Percentiles rank a stretch among this genome's conserved stretches.
phyloP scores from a whole-genome alignment of 306 rosid genomes.

The Psophocarpus tetragonolobus region DNA sequence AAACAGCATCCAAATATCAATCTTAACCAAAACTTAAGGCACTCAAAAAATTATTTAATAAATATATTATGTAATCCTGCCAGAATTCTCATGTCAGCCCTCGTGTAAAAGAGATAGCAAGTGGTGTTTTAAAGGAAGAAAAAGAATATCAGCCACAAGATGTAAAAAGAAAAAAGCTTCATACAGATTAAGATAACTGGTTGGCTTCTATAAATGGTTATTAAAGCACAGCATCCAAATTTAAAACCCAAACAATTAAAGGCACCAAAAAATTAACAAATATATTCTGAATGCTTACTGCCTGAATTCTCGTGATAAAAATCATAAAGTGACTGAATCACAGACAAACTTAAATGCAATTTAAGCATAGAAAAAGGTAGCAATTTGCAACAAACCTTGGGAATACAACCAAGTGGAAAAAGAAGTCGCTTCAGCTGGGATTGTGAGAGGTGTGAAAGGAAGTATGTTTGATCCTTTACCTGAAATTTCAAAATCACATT shows the following conservation, averaged over 20 bases:
- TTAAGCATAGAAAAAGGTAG: conserved; percentile 10
- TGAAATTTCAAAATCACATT: conserved; percentile 40
- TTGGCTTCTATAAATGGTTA: conserved; percentile 3
- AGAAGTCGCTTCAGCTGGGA: conserved; percentile 77
- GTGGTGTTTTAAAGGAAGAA: conserved; percentile 1
- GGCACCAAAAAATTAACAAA: not conserved
- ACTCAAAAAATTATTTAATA: not conserved
- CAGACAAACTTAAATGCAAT: not conserved
- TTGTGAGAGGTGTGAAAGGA: conserved; percentile 87
- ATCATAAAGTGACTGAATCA: conserved; percentile 17
- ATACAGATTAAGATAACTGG: not conserved
- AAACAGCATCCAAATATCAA: conserved; percentile 2
- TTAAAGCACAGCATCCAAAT: not conserved
- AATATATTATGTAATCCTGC: conserved; percentile 10
- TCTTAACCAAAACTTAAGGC: not conserved
- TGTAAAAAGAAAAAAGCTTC: not conserved
- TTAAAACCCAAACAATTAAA: conserved; percentile 5
- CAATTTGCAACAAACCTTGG: conserved; percentile 68
- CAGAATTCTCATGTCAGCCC: not conserved
- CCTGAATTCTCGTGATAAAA: not conserved
- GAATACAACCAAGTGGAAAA: conserved; percentile 83
- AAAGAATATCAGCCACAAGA: not conserved
- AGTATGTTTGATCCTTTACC: conserved; percentile 98
- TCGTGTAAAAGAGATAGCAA: not conserved
- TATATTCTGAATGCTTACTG: conserved; percentile 1